A percentile compares a stretch with the other conserved stretches of the same genome.
These are phyloP conservation scores for Cystofilobasidium capitatum DNA, from an alignment of 768 basidiomycete genomes.

Conservation along the genomic window DNA sequence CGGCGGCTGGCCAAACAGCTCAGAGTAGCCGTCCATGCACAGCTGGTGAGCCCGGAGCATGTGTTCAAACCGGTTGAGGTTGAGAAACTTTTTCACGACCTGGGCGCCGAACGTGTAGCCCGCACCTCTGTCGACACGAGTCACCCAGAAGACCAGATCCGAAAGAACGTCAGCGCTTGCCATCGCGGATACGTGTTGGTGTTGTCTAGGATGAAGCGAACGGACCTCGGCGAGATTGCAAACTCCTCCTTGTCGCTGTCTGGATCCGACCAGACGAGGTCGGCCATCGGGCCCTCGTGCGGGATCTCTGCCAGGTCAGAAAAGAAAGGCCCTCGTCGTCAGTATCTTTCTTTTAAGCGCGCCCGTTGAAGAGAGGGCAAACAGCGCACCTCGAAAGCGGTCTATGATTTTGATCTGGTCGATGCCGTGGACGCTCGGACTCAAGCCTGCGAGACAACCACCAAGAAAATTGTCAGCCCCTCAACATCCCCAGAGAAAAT, in stretches of 20 bases:
- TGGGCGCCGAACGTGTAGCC: slow-evolving; percentile 98
- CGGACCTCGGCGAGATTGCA: slow-evolving; percentile 91
- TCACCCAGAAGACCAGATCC: background rate
- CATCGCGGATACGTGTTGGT: too few relatives aligned
- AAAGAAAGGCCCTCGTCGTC: slow-evolving; percentile 16
- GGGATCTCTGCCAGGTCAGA: slow-evolving; percentile 72
- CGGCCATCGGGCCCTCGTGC: slow-evolving; percentile 98
- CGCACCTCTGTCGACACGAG: slow-evolving; percentile 56
- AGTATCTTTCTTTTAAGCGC: slow-evolving; percentile 25
- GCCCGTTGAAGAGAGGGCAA: background rate
- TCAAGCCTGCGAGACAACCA: slow-evolving; percentile 58
- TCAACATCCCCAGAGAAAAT: background rate
- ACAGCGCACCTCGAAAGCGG: slow-evolving; percentile 73
- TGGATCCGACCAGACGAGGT: slow-evolving; percentile 99
- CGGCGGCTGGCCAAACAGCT: slow-evolving; percentile 69
- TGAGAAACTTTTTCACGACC: slow-evolving; percentile 93
- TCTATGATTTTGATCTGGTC: slow-evolving; percentile 99
- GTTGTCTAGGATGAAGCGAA: slow-evolving; percentile 30
- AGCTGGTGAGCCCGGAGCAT: slow-evolving; percentile 96
- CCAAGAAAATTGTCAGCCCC: too few relatives aligned
- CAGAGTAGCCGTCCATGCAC: slow-evolving; percentile 98
- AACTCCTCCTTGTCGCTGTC: slow-evolving; percentile 99
- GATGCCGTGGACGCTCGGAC: slow-evolving; percentile 95
- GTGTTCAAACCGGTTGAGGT: slow-evolving; percentile 91
- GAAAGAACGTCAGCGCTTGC: too few relatives aligned